These are phyloP conservation scores for Elsinoe australis DNA, from an alignment of 2,329 filamentous ascomycete species.

Conservation along the genomic window DNA sequence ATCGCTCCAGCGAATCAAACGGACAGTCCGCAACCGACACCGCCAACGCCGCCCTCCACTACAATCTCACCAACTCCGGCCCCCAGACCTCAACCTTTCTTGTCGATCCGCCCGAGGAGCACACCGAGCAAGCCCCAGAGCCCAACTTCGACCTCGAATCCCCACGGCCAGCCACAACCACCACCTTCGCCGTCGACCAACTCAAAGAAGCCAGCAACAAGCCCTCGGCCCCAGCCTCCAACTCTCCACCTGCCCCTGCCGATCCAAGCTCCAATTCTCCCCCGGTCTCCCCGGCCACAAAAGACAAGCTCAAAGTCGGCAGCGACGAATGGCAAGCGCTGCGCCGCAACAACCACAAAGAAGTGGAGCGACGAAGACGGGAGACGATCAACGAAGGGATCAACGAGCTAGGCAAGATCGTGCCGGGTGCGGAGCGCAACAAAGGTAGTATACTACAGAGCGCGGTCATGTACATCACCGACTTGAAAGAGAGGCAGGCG, in stretches of 20 bases:
- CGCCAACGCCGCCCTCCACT: constrained; percentile 49
- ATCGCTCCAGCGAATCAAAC: constrained; percentile 31
- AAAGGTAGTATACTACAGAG: constrained; percentile 94
- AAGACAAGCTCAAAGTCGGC: constrained; percentile 74
- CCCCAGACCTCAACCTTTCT: constrained; percentile 48
- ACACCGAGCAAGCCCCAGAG: constrained; percentile 15
- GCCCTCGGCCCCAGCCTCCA: constrained; percentile 33
- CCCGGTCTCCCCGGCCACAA: constrained; percentile 4
- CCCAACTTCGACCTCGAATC: constrained; percentile 20
- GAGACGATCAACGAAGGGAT: constrained; percentile 99
- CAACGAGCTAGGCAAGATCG: constrained; percentile 94
- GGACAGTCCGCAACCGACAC: constrained; percentile 49
- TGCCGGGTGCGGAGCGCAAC: constrained; percentile 97
- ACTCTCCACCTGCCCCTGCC: not conserved
- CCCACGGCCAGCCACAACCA: constrained; percentile 19
- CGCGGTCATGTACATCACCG: constrained; percentile 87
- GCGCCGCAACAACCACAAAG: constrained; percentile 96
- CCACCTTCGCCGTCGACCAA: constrained; percentile 18
- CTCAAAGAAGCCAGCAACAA: constrained; percentile 21
- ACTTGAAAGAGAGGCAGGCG: constrained; percentile 87
- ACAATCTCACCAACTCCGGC: constrained; percentile 51
- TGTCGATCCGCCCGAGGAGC: constrained; percentile 23
- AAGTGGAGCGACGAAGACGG: constrained; percentile 94
- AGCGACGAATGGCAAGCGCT: constrained; percentile 98
- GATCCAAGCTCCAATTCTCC: not conserved